Conservation (phyloP, 2,329 filamentous ascomycete species). For the Tothia fuscella region DNA sequence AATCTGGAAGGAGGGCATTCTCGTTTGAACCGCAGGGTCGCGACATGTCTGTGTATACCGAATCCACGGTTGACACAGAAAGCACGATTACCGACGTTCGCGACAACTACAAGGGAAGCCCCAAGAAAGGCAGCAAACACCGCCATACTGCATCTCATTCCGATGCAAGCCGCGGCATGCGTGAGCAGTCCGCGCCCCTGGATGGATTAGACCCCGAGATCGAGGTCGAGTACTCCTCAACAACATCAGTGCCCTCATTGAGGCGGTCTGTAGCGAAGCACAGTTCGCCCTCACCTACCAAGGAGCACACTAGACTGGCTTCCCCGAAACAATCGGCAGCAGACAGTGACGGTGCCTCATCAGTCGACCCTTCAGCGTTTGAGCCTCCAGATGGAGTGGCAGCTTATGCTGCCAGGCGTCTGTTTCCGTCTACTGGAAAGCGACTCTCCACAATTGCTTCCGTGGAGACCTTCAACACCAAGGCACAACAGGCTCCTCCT, state of each 20-base stretch:
- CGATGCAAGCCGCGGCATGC: too few species aligned
- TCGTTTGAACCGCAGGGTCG: constrained; percentile 13
- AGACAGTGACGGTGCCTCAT: constrained; percentile 20
- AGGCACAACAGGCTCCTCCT: constrained; percentile 17
- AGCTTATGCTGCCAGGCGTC: constrained; percentile 17
- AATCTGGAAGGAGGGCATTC: constrained; percentile 20
- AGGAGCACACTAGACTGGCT: not conserved
- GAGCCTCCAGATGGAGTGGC: constrained; percentile 18
- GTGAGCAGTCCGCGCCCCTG: constrained; percentile 3
- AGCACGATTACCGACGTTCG: constrained; percentile 4
- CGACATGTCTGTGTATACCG: constrained; percentile 13
- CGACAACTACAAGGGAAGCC: not conserved
- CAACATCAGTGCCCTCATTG: constrained; percentile 8
- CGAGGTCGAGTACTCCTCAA: constrained; percentile 8
- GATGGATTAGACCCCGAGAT: constrained; percentile 6
- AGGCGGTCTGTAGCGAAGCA: constrained; percentile 5
- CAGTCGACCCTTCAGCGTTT: constrained; percentile 22
- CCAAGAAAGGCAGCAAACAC: too few species aligned
- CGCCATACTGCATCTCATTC: not conserved
- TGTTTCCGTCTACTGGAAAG: constrained; percentile 42
- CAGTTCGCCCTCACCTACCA: constrained; percentile 1
- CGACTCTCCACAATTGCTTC: constrained; percentile 48
- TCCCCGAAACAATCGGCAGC: not conserved
- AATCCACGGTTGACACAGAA: constrained; percentile 3
- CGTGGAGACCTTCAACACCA: constrained; percentile 38